phyloP scores from a whole-genome alignment of 805 yeast species.

The Wickerhamomyces queroliae region DNA sequence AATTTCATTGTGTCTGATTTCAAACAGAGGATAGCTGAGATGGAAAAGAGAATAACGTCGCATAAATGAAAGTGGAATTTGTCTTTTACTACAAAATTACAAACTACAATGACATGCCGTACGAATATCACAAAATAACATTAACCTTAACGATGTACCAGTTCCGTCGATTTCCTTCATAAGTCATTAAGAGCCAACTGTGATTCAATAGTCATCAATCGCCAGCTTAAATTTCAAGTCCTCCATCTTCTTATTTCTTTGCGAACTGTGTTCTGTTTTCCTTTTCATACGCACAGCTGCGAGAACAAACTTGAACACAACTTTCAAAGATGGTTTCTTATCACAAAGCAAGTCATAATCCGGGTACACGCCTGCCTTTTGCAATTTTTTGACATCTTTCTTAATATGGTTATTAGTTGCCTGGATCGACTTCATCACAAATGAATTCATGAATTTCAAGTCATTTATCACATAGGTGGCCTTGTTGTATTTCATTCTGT shows the following conservation, averaged over 20 bases:
- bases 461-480: constrained; percentile 29
- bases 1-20: constrained; percentile 35
- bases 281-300: constrained; percentile 32
- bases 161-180: no score
- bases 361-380: constrained; percentile 20
- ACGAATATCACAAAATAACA: no score
- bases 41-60: constrained; percentile 26
- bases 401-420: constrained; percentile 19
- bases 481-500: constrained; percentile 42
- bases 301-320: constrained; percentile 28
- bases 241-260: constrained; percentile 15
- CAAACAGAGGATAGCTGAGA: constrained; percentile 25
- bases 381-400: constrained; percentile 21
- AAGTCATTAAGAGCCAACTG: not conserved
- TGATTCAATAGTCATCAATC: not conserved
- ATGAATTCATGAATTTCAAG: constrained; percentile 28
- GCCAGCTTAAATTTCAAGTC: constrained; percentile 9
- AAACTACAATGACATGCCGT: not conserved
- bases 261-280: constrained; percentile 20
- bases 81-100: not conserved
- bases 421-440: constrained; percentile 24
- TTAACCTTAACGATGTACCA: no score
- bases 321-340: constrained; percentile 19
- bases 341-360: constrained; percentile 20
- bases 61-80: no score